Evolutionary conservation across 768 basidiomycete genomes (phyloP).

Genomic region (Cyathus striatus): DNA sequence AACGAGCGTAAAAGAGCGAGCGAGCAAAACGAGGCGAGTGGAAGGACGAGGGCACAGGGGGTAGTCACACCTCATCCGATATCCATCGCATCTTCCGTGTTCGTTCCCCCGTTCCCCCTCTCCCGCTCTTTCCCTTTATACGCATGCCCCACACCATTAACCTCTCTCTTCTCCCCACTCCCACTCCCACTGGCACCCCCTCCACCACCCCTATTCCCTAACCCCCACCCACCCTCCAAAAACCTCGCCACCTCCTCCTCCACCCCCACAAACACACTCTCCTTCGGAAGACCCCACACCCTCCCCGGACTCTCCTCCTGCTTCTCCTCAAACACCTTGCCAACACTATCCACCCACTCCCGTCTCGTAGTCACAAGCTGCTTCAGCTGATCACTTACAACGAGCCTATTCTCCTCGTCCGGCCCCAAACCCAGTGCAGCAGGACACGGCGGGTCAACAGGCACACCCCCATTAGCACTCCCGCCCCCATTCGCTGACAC

Average conservation of each 20-base stretch:
- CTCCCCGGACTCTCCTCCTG: constrained; percentile 59
- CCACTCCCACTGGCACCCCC: constrained; percentile 13
- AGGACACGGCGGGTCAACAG: constrained; percentile 40
- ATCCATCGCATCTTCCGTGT: constrained; percentile 63
- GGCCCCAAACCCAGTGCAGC: constrained; percentile 66
- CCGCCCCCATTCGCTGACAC: too few relatives aligned
- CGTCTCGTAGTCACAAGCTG: constrained; percentile 72
- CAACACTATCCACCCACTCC: constrained; percentile 76
- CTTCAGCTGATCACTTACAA: constrained; percentile 62
- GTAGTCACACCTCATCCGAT: constrained; percentile 60
- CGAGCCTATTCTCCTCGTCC: constrained; percentile 59
- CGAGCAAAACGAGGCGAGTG: too few relatives aligned
- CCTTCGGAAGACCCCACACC: constrained; percentile 73
- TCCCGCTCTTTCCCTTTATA: constrained; percentile 22
- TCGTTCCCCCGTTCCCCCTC: constrained; percentile 46
- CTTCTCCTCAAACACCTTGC: constrained; percentile 70
- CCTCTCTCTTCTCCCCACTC: constrained; percentile 8
- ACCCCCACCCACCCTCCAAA: constrained; percentile 15
- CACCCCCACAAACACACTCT: constrained; percentile 69
- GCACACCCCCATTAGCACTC: too few relatives aligned
- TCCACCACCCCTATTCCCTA: constrained; percentile 11
- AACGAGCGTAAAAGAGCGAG: too few relatives aligned
- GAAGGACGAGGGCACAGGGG: too few relatives aligned
- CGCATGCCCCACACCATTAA: background rate
- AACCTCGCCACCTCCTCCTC: constrained; percentile 55